Evolutionary conservation across 2,329 filamentous ascomycete genomes (phyloP).

Genomic region (Penicillium sp.): DNA sequence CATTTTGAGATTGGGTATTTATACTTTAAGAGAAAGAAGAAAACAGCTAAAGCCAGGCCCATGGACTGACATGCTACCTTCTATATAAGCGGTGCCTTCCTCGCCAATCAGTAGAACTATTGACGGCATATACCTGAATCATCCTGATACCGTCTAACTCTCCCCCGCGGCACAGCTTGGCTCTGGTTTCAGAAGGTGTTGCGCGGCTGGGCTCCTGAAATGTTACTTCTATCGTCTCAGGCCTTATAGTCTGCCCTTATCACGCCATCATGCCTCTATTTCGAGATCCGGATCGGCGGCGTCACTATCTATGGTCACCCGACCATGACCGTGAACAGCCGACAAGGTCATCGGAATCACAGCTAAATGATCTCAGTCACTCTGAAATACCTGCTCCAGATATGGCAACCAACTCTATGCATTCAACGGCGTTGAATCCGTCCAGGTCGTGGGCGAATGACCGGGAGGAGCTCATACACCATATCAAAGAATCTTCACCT

Average conservation of each 20-base stretch:
- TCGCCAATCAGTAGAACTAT: conserved; percentile 14
- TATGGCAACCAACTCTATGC: conserved; percentile 10
- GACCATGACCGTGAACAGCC: conserved; percentile 16
- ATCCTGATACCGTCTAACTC: conserved; percentile 18
- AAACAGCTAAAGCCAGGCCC: not conserved
- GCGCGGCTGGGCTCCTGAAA: conserved; percentile 23
- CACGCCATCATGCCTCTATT: conserved; percentile 37
- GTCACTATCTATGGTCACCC: conserved; percentile 27
- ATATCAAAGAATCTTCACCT: conserved; percentile 76
- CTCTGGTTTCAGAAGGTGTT: conserved; percentile 9
- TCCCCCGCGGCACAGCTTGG: conserved; percentile 17
- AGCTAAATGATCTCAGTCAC: conserved; percentile 10
- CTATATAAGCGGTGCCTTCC: conserved; percentile 11
- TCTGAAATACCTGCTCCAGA: conserved; percentile 10
- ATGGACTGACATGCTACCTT: not conserved
- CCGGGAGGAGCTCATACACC: conserved; percentile 76
- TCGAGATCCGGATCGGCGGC: conserved; percentile 34
- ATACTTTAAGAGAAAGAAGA: not conserved
- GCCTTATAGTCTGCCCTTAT: conserved; percentile 14
- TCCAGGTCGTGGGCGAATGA: conserved; percentile 45
- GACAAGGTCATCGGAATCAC: conserved; percentile 15
- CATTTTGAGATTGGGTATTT: not conserved
- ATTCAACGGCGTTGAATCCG: conserved; percentile 16
- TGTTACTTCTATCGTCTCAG: conserved; percentile 20
- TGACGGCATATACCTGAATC: conserved; percentile 15